Conservation (phyloP, 2,329 filamentous ascomycete genomes). For the Chrysosporium keratinophilum region DNA sequence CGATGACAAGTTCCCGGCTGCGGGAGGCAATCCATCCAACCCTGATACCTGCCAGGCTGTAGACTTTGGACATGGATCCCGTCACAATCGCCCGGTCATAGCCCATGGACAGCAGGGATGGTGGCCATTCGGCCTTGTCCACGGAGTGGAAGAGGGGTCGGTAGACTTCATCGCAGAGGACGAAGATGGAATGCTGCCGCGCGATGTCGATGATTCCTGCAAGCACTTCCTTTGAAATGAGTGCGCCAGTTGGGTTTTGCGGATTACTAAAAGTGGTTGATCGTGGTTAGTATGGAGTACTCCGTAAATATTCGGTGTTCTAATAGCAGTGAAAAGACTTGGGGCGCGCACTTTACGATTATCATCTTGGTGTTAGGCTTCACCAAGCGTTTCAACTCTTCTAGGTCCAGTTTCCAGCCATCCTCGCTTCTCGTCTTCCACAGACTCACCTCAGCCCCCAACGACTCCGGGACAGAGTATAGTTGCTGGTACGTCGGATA, state of each 20-base stretch:
- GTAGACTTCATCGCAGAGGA: conserved; percentile 75
- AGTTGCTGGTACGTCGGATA: conserved; percentile 83
- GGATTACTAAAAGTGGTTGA: conserved; percentile 50
- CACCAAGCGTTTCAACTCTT: conserved; percentile 56
- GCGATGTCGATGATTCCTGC: conserved; percentile 55
- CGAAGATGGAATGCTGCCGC: conserved; percentile 49
- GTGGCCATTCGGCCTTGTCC: conserved; percentile 45
- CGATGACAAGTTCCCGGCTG: conserved; percentile 51
- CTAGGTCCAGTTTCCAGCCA: conserved; percentile 56
- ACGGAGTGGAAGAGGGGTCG: conserved; percentile 65
- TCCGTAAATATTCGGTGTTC: not conserved
- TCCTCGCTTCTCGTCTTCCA: conserved; percentile 61
- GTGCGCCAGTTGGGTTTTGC: conserved; percentile 69
- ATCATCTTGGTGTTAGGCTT: conserved; percentile 45
- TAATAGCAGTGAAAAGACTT: not conserved
- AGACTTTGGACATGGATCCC: conserved; percentile 77
- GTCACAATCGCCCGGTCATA: conserved; percentile 63
- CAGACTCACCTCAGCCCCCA: conserved; percentile 66
- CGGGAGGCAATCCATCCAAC: conserved; percentile 72
- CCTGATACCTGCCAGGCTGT: conserved; percentile 68
- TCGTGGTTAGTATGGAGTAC: not conserved
- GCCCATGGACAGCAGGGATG: conserved; percentile 59
- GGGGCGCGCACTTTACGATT: conserved; percentile 45
- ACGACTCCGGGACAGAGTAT: conserved; percentile 60
- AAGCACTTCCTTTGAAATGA: conserved; percentile 54